Base-by-base conservation (phyloP, 768 basidiomycete species). In the Boletus patriciae region DNA sequence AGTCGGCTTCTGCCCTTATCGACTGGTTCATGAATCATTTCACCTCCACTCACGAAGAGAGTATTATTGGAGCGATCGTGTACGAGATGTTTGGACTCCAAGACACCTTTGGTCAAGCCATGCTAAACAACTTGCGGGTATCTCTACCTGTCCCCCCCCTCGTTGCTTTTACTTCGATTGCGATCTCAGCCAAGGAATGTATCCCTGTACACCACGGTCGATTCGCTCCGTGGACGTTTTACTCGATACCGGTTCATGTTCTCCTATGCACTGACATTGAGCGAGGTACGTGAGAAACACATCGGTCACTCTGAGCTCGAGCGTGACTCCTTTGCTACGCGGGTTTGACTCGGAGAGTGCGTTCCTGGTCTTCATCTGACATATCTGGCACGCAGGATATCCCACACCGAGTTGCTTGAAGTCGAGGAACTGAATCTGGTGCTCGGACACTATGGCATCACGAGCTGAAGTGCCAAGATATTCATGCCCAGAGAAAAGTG, bases 401-500 rank as follows among this genome's bases (percentile, higher is more conserved):
- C 89, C 0, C 77, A 74, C 50, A 78, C 96, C 10, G 96, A 98
- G 69, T 80, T 91, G 72, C 79, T 98, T 6, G 96, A 98, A 71
- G 78, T 94, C 7, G 96, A 98, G 70, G 96, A 98, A 72, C 80
- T 98, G n/a, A 89, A 94, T 55, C 80, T 98, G n/a, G n/a, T n/a
- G n/a, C n/a, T n/a, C n/a, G n/a, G n/a, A n/a, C n/a, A n/a, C n/a
- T n/a, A n/a, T n/a, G n/a, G n/a, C n/a, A n/a, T n/a, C n/a, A n/a
- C n/a, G n/a, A n/a, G n/a, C n/a, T n/a, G n/a, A n/a, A 9, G 89
- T 41, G 40, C 51, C 12, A 70, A 57, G 47, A 42, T 23, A 19
- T 43, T 51, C 18, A 46, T 34, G 31, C 25, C 61, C 3, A 16
- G 12, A 3, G 43, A 36, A 1, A 45, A 52, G 33, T 49, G 38